Percentiles rank a stretch among this genome's conserved stretches.
Evolutionary conservation across 805 yeast genomes (phyloP).

Genomic region (Blastobotrys mokoenaii): DNA sequence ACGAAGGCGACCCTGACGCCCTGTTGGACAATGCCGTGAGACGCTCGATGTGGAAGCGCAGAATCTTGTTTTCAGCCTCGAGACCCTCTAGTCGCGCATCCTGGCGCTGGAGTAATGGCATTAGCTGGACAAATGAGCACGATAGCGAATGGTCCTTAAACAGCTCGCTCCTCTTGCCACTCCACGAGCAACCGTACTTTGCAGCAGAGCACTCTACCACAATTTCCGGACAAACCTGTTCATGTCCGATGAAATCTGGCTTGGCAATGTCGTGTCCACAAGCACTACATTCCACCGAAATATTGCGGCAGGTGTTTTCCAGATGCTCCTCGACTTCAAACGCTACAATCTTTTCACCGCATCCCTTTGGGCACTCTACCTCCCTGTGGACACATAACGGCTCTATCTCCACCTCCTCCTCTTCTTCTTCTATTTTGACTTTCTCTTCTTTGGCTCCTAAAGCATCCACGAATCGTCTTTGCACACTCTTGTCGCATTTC

Average conservation of each 20-base stretch:
- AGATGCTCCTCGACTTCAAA: conserved; percentile 16
- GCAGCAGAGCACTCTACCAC: conserved; percentile 20
- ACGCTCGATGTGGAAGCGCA: conserved; percentile 24
- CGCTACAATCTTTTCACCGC: conserved; percentile 13
- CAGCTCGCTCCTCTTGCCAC: conserved; percentile 15
- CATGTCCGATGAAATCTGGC: conserved; percentile 14
- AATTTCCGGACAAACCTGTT: conserved; percentile 14
- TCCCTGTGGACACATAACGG: conserved; percentile 15
- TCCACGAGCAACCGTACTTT: conserved; percentile 25
- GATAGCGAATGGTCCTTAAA: conserved; percentile 15
- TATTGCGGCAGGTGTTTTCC: conserved; percentile 5
- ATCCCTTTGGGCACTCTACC: conserved; percentile 16
- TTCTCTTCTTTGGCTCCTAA: not conserved
- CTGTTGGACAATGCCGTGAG: conserved; percentile 7
- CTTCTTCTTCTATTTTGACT: not conserved
- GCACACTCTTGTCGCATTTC: conserved; percentile 14
- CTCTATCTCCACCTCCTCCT: not conserved
- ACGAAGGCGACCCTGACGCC: not conserved
- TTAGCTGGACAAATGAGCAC: conserved; percentile 23
- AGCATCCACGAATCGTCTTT: not conserved
- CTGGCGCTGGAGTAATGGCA: conserved; percentile 23
- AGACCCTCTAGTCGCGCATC: conserved; percentile 21
- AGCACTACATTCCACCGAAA: conserved; percentile 7
- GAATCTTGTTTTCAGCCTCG: conserved; percentile 27
- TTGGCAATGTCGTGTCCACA: conserved; percentile 14